phyloP scores from a whole-genome alignment of 495 filamentous ascomycete genomes.

The Hypoxylon intermedium region DNA sequence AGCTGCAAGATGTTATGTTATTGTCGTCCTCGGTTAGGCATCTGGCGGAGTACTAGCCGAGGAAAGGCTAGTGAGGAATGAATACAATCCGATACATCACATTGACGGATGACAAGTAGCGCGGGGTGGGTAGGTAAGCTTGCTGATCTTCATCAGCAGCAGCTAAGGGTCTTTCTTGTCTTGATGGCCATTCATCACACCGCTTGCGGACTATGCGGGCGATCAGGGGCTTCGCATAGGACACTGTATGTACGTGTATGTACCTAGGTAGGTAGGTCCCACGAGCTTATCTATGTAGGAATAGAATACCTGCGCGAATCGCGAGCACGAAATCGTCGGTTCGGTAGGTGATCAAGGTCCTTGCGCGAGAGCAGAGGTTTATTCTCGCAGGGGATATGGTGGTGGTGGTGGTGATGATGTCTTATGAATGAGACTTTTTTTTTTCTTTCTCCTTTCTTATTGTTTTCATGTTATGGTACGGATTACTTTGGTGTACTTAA shows the following conservation, averaged over 20 bases:
- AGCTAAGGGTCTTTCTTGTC: too few relatives aligned
- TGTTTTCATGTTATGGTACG: not conserved
- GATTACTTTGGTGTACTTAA: not conserved
- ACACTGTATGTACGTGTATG: too few relatives aligned
- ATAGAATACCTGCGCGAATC: conserved; percentile 34
- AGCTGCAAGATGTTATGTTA: not conserved
- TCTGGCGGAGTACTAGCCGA: conserved; percentile 20
- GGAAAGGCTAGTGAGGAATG: conserved; percentile 18
- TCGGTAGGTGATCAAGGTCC: too few relatives aligned
- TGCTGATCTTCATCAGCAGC: too few relatives aligned
- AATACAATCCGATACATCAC: conserved; percentile 28
- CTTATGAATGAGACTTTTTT: conserved; percentile 10
- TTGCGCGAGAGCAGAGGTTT: not conserved
- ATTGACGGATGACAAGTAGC: conserved; percentile 1
- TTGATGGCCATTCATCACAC: too few relatives aligned
- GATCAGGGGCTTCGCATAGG: conserved; percentile 11
- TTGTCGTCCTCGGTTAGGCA: not conserved
- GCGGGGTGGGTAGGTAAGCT: conserved; percentile 4
- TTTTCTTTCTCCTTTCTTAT: too few relatives aligned
- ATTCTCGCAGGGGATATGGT: conserved; percentile 24
- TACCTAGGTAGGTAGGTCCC: too few relatives aligned
- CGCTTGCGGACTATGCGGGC: conserved; percentile 15
- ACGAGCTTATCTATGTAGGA: conserved; percentile 40
- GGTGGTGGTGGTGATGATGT: too few relatives aligned
- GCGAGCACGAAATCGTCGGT: not conserved